Base-by-base conservation (phyloP, 2,329 filamentous ascomycete genomes). In the Apiospora pterosperma region DNA sequence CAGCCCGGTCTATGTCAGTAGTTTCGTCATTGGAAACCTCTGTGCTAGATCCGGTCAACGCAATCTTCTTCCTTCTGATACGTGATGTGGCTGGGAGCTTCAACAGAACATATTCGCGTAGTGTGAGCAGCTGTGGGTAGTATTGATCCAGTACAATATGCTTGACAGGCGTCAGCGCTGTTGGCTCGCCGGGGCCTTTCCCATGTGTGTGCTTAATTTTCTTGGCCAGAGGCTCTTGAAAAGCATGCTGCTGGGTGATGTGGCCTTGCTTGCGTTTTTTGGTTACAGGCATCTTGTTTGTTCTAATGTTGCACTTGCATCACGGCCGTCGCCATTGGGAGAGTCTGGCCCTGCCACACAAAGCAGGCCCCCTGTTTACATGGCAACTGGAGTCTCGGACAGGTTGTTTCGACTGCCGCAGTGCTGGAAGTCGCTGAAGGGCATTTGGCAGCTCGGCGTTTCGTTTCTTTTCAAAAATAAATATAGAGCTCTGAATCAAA, bases 21-120 rank as follows among this genome's bases (percentile, higher is more conserved):
- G 67, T 62, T 21, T 68, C 41, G n/a, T 64, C 63, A 14, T 25
- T 67, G 7, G 69, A 62, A 36, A 63, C 19, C 12, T 66, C 65
- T 6, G 65, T 65, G 23, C 69, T 67, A 38, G 73, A 70, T 4
- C 83, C 82, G 25, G 87, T 67, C 4, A 75, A 76, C 2, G 79
- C 73, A 59, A 90, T 82, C 70, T 88, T 89, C 72, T 81, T 86
- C 36, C 85, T 80, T 58, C 88, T 80, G 63, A 88, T 74, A 63
- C 84, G 90, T 5, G 92, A 95, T 12, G 86, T 82, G n/a, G 76
- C 69, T 0, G 92, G 90, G 12, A 96, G 83, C 66, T 82, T 85
- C 23, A 81, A 80, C 59, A 94, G 79, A 42, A 94, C 79, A 78
- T 92, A 92, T 65, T 90, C 82, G 70, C 92, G 88, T 64, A 97